These are phyloP conservation scores for Cenchrus fungigraminus DNA, from an alignment of 176 grass and related monocot species.

Conservation along the genomic window DNA sequence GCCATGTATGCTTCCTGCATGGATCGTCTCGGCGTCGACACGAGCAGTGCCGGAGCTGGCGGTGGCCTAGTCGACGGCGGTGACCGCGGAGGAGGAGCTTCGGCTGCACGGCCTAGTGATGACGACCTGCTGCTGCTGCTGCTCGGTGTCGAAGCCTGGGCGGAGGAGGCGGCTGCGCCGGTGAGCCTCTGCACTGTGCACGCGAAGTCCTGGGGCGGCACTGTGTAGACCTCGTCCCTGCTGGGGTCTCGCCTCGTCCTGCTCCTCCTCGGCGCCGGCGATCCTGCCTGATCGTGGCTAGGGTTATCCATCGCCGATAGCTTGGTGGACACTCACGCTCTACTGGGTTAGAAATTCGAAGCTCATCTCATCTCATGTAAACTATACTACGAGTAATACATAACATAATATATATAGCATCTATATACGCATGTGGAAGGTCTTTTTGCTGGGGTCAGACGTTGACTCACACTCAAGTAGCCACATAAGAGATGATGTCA, in stretches of 20 bases:
- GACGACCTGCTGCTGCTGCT: neutral
- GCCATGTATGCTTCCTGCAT: slow-evolving; percentile 48
- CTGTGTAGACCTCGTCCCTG: slow-evolving; percentile 35
- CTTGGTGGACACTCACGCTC: neutral
- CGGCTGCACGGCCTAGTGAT: neutral
- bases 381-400: neutral
- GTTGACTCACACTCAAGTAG: neutral
- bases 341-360: no score
- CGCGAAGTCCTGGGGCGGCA: slow-evolving; percentile 41
- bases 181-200: slow-evolving; percentile 46
- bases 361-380: no score
- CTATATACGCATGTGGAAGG: neutral
- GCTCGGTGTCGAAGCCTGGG: neutral
- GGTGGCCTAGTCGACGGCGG: neutral
- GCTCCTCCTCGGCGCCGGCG: slow-evolving; percentile 17
- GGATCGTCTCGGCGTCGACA: neutral
- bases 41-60: neutral
- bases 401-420: neutral
- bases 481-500: slow-evolving; percentile 20
- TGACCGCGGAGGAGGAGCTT: neutral
- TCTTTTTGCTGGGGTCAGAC: neutral
- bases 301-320: neutral
- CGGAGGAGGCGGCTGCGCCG: neutral
- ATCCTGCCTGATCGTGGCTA: neutral
- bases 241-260: slow-evolving; percentile 42